A percentile compares a stretch with the other conserved stretches of the same genome.
These are phyloP conservation scores for Microsporum audouinii DNA, from an alignment of 2,329 filamentous ascomycete species.

Conservation along the genomic window DNA sequence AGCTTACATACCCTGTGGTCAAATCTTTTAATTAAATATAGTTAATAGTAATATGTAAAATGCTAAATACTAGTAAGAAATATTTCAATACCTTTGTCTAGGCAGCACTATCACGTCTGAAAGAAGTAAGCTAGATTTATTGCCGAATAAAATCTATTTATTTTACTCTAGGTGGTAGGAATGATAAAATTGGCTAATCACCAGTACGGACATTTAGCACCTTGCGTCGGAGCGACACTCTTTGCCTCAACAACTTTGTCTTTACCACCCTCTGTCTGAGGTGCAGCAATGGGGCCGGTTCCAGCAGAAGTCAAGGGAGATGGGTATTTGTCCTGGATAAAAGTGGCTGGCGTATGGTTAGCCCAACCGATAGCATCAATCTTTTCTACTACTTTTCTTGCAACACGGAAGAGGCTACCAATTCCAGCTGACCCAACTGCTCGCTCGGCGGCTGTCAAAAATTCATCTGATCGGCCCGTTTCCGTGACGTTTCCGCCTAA, in stretches of 20 bases:
- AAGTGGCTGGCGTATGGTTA: slow-evolving; percentile 16
- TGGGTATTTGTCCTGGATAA: background rate
- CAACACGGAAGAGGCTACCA: slow-evolving; percentile 22
- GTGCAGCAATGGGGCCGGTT: background rate
- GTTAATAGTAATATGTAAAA: background rate
- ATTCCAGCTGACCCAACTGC: slow-evolving; percentile 20
- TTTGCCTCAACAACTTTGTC: background rate
- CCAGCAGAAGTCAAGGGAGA: background rate
- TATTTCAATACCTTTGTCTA: no score
- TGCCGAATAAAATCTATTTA: background rate
- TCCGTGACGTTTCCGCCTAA: slow-evolving; percentile 7
- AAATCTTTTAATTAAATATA: background rate
- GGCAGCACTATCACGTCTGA: background rate
- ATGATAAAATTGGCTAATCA: background rate
- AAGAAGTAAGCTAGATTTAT: background rate
- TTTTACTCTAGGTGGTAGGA: background rate
- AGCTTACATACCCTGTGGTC: background rate
- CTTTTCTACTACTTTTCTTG: slow-evolving; percentile 25
- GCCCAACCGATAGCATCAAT: slow-evolving; percentile 29
- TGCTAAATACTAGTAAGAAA: no score
- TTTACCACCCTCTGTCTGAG: background rate
- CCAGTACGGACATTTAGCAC: background rate
- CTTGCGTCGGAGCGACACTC: background rate
- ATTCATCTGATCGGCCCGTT: background rate
- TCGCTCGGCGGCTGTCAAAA: background rate